A percentile compares a stretch with the other conserved stretches of the same genome.
Evolutionary conservation across 164 flowering plant genomes (phyloP).

Genomic region (Aristolochia fimbriata): DNA sequence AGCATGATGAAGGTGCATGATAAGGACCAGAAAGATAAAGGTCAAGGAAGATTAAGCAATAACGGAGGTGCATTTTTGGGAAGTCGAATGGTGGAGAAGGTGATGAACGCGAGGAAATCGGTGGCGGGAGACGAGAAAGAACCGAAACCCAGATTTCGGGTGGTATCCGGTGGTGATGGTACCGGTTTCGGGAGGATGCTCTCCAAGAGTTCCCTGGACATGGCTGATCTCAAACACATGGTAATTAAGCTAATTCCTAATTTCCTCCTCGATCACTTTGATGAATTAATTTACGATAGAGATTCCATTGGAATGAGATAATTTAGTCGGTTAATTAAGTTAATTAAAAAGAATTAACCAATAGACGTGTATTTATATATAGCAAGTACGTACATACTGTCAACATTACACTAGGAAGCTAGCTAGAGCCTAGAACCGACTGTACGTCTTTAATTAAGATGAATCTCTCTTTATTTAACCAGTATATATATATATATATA

Average conservation of each 20-base stretch:
- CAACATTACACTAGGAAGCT: too few relatives aligned
- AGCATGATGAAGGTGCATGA: conserved; percentile 9
- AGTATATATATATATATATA: too few relatives aligned
- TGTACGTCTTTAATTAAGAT: too few relatives aligned
- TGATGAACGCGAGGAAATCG: conserved; percentile 55
- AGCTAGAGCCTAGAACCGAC: too few relatives aligned
- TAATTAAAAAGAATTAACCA: too few relatives aligned
- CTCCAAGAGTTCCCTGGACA: conserved; percentile 22
- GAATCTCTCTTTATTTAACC: too few relatives aligned
- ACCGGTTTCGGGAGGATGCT: conserved; percentile 23
- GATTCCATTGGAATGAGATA: too few relatives aligned
- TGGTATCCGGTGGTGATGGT: conserved; percentile 9
- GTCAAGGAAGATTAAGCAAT: not conserved
- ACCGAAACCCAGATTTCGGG: conserved; percentile 11
- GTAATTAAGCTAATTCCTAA: conserved; percentile 13
- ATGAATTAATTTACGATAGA: too few relatives aligned
- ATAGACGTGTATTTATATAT: too few relatives aligned
- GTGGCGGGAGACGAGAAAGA: conserved; percentile 18
- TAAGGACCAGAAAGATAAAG: conserved; percentile 5
- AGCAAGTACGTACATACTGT: too few relatives aligned
- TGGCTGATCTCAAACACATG: conserved; percentile 25
- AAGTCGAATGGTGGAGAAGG: conserved; percentile 56
- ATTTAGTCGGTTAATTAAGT: too few relatives aligned
- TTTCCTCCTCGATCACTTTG: too few relatives aligned
- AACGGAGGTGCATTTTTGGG: conserved; percentile 32